Evolutionary conservation across 2,329 filamentous ascomycete genomes (phyloP), one percentile per base, ranked within the genome.

Genomic region (Leptographium flavum): DNA sequence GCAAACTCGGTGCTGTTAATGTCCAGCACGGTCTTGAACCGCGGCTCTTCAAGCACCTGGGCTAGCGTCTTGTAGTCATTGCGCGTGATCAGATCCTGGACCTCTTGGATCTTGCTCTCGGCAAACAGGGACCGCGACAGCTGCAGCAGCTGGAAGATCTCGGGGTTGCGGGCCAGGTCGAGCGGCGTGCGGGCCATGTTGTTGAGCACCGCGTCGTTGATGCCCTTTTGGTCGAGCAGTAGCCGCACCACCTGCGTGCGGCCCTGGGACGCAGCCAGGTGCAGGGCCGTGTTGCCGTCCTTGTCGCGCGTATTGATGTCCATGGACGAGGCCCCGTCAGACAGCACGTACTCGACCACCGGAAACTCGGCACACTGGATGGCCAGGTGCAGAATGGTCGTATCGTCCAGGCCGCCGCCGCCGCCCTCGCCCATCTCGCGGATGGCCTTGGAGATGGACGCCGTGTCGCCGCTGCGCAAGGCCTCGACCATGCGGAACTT

Each of bases 401-500:
- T 95, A 45, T 93, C 88, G 48, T 88, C 83, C 25, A 87, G 60
- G 46, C 69, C 56, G 52, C 60, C 63, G 47, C 63, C 57, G 32
- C 69, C 55, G 52, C 60, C 62, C 49, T 63, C 56, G 44, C 35
- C 25, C 35, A 73, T 75, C 49, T 87, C 83, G 49, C 81, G 74
- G 52, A 95, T 84, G 1, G 84, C 84, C 59, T 82, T 90, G 27
- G 85, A 86, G 55, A 98, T 95, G 32, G 84, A 85, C 14, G 81
- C 81, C 1, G 87, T 94, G 60, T 98, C 90, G 45, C 92, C 92
- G 60, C 77, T 92, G 52, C 90, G 78, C 52, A 98, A 69, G 36
- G 88, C 83, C 65, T 96, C 92, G 58, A 96, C 94, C 39, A 95
- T 78, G 53, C 88, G 81, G 63, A 98, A 98, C 53, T 94, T 88